These are phyloP conservation scores for Ceratocystis eucalypticola DNA, from an alignment of 2,329 filamentous ascomycete species.

Conservation along the genomic window DNA sequence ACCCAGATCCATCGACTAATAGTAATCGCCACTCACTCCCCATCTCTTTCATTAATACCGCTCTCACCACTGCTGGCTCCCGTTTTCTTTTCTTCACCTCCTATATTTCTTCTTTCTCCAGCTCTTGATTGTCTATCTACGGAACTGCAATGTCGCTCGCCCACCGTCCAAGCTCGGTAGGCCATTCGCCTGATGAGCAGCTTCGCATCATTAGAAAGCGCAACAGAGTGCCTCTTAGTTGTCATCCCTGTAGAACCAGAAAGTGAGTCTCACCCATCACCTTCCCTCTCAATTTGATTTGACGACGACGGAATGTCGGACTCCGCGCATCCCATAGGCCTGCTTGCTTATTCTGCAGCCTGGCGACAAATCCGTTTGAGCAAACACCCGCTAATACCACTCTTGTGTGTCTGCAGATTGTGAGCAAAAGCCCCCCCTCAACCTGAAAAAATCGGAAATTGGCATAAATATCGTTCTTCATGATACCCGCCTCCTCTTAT, in stretches of 20 bases:
- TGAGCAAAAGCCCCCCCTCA: slow-evolving; percentile 8
- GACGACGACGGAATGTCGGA: neutral
- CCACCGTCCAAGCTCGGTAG: slow-evolving; percentile 59
- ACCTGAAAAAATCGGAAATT: no score
- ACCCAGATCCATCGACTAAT: neutral
- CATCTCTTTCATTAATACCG: neutral
- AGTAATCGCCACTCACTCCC: neutral
- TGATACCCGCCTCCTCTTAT: no score
- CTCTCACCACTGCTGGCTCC: no score
- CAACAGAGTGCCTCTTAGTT: slow-evolving; percentile 83
- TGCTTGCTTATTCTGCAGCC: neutral
- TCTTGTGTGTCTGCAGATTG: slow-evolving; percentile 12
- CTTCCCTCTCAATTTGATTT: neutral
- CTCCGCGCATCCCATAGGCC: neutral
- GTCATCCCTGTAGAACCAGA: slow-evolving; percentile 76
- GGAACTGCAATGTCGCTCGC: slow-evolving; percentile 53
- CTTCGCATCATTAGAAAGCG: slow-evolving; percentile 82
- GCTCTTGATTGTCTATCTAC: neutral
- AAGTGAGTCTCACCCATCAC: slow-evolving; percentile 47
- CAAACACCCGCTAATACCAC: slow-evolving; percentile 1
- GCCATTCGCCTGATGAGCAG: slow-evolving; percentile 70
- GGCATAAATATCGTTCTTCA: no score
- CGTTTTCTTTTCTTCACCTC: neutral
- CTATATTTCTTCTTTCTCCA: neutral
- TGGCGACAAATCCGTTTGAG: neutral